Evolutionary conservation across 805 yeast genomes (phyloP), one percentile per base, ranked within the genome.

Genomic region (Hanseniaspora hatyaiensis): DNA sequence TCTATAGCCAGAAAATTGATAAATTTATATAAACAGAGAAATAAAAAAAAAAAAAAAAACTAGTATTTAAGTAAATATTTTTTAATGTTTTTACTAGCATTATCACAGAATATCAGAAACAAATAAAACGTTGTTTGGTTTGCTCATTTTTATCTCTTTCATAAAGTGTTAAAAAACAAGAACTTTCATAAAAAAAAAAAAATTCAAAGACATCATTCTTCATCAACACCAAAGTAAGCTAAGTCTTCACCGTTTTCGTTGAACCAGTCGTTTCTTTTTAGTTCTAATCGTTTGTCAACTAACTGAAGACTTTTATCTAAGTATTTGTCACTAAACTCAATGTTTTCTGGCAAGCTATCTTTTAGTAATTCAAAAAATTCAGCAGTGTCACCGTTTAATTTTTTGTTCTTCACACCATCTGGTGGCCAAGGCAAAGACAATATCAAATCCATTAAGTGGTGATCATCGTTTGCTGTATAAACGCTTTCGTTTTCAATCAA

Each of bases 341-440:
- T 59, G 40, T 40, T 60, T 53, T 8, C 40, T 15, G 40, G 40
- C 24, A 37, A 26, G 16, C 31, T 24, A 12, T 33, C 36, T 13
- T 23, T 22, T 12, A 48, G n/a, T 11, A 37, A 24, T 2, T 8
- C 6, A 18, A 37, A 20, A 19, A 36, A 52, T 6, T 64, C 65
- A 39, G 54, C 54, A 22, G 52, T 54, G 16, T 42, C 50, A 2
- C 34, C 26, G 9, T 53, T 47, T 36, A 58, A 60, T 6, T 59
- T 47, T 3, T 33, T 26, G 11, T 50, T 36, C 6, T 22, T 37
- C 11, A 34, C 41, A n/a, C 85, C 87, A 64, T 86, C 94, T 1
- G 95, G 94, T 1, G 98, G 98, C 95, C 96, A 89, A 2, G 95
- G 92, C 33, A 81, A 65, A 1, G 75, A 73, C 45, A 80, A 63